Conservation (phyloP, 129 eudicot genomes). For the Dittrichia graveolens region DNA sequence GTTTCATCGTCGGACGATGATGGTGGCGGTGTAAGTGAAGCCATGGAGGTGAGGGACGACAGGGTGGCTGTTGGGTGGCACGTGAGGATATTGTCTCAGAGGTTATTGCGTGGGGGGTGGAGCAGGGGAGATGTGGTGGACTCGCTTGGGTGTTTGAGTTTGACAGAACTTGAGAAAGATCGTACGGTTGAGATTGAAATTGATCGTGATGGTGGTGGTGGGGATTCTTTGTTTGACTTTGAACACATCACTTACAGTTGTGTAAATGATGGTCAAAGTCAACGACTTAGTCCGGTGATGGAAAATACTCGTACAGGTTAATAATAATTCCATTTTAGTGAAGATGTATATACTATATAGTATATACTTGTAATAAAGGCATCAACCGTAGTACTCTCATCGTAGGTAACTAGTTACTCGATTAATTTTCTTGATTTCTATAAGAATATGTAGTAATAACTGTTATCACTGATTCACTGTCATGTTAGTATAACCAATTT, state of each 20-base stretch:
- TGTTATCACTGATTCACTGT: too few relatives aligned
- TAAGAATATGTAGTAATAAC: too few relatives aligned
- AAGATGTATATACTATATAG: background rate
- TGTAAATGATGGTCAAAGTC: slow-evolving; percentile 19
- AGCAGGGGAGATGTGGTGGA: slow-evolving; percentile 84
- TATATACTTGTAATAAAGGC: background rate
- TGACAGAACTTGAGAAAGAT: slow-evolving; percentile 20
- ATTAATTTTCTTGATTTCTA: background rate
- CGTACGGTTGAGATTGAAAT: slow-evolving; percentile 25
- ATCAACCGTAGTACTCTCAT: background rate
- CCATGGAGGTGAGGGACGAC: background rate
- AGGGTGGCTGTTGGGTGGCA: slow-evolving; percentile 45
- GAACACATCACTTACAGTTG: slow-evolving; percentile 23
- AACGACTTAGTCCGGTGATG: slow-evolving; percentile 27
- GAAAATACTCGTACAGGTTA: background rate
- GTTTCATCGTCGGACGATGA: slow-evolving; percentile 25
- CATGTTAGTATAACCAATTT: too few relatives aligned
- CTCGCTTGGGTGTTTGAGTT: slow-evolving; percentile 50
- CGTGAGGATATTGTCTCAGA: slow-evolving; percentile 54
- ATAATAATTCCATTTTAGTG: slow-evolving; percentile 20
- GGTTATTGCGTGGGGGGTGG: slow-evolving; percentile 80
- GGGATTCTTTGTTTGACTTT: slow-evolving; percentile 52
- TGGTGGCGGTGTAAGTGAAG: slow-evolving; percentile 11
- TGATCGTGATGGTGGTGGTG: slow-evolving; percentile 26
- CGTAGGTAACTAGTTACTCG: background rate